phyloP scores from a whole-genome alignment of 1,139 yeast species.

The Lodderomyces elongisporus region DNA sequence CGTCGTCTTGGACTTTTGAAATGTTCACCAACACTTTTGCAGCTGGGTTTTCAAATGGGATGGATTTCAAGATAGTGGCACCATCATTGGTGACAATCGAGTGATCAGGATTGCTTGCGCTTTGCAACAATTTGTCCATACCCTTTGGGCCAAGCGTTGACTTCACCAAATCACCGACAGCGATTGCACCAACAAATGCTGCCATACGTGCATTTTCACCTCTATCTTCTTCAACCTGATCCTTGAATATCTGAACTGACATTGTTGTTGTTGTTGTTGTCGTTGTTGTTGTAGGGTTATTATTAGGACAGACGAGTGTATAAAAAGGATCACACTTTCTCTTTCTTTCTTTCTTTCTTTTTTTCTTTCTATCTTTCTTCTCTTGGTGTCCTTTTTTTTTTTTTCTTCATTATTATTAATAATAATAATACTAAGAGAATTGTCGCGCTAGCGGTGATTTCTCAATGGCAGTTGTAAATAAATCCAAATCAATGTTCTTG shows the following conservation, averaged over 20 bases:
- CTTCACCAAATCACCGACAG: conserved; percentile 95
- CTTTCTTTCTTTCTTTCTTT: no score
- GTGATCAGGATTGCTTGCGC: conserved; percentile 68
- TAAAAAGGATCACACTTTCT: no score
- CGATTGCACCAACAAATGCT: conserved; percentile 97
- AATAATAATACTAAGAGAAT: no score
- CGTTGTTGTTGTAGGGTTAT: no score
- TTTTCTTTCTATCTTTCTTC: no score
- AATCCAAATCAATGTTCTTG: no score
- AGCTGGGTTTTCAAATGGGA: conserved; percentile 96
- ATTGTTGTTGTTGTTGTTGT: no score
- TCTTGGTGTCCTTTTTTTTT: no score
- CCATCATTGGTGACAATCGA: conserved; percentile 95
- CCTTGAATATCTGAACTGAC: conserved; percentile 94
- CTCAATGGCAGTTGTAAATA: no score
- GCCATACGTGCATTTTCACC: conserved; percentile 97
- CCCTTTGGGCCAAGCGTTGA: conserved; percentile 98
- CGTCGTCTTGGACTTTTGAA: conserved; percentile 96
- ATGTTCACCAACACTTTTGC: conserved; percentile 95
- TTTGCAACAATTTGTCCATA: conserved; percentile 91
- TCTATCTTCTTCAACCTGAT: conserved; percentile 95
- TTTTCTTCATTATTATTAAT: no score
- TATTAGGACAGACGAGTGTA: no score
- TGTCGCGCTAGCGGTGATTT: no score
- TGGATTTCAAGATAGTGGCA: conserved; percentile 90